Base-by-base conservation (phyloP, 768 basidiomycete species). In the Lactifluus pinguis region DNA sequence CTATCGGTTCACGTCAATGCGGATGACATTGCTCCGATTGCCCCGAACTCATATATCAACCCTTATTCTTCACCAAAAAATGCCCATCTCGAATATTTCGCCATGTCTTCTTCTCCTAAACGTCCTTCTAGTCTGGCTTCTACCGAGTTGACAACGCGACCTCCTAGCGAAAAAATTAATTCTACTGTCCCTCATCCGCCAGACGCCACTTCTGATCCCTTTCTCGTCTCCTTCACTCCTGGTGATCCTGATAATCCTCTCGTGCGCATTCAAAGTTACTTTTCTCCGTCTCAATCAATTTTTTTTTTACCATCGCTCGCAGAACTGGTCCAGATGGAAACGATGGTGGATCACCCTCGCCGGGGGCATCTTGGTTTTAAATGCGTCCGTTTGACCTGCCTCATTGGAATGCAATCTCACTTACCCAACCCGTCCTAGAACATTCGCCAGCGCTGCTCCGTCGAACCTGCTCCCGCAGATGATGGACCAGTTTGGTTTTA, bases 401-500 rank as follows among this genome's bases (percentile, higher is more conserved):
- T 42, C 36, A n/a, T 44, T 42, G 11, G 30, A 48, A 30, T 34
- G 50, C 32, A 6, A 53, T 64, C 42, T 53, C 39, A 21, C 45
- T 45, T 21, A 49, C 29, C 15, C 9, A 48, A 47, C 61, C 42
- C 19, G 17, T 55, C 10, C 14, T 62, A 85, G 84, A 21, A 85
- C 84, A 1, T 86, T 84, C 67, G 78, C 85, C 15, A 84, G 83
- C 63, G 79, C 83, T 15, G 80, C 81, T 0, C 82, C 84, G 1
- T 75, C 81, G 30, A 77, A 80, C 6, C 74, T 83, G 57, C 71
- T 80, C 34, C 69, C 71, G 1, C 67, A 75, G 17, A 67, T 87
- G 41, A 74, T 74, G 63, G 57, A 74, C 8, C 69, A 80, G 38
- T 84, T 84, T 62, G 63, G 72, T 10, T 75, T 86, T 67, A 77